Percentiles rank a stretch among this genome's conserved stretches.
Conservation (phyloP, 78 protist genomes). For the Protostelium mycophagum region DNA sequence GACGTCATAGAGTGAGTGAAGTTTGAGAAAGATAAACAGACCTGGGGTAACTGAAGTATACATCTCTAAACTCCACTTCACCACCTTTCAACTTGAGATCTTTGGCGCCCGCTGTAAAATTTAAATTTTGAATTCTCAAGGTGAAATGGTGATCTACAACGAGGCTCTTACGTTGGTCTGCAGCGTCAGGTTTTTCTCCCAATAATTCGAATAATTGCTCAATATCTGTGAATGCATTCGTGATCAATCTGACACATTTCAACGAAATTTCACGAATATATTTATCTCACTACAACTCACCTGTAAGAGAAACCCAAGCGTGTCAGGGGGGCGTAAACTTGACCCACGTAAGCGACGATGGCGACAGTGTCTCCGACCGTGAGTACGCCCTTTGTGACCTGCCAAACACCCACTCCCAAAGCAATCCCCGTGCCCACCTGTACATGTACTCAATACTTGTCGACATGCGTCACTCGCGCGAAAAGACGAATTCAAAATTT, state of each 20-base stretch:
- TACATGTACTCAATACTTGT: too few relatives aligned
- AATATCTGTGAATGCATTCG: slow-evolving; percentile 25
- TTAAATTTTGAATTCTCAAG: too few relatives aligned
- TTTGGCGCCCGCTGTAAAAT: not conserved
- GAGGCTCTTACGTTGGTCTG: not conserved
- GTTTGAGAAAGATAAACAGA: not conserved
- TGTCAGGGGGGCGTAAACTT: slow-evolving; percentile 71
- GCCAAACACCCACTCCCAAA: not conserved
- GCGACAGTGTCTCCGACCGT: slow-evolving; percentile 41
- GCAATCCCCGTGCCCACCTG: slow-evolving; percentile 9
- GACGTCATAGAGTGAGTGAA: too few relatives aligned
- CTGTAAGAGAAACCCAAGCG: slow-evolving; percentile 68
- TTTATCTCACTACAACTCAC: not conserved
- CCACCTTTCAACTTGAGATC: not conserved
- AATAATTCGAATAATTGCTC: slow-evolving; percentile 56
- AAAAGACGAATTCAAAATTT: too few relatives aligned
- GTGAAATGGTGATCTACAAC: not conserved
- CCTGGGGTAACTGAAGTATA: slow-evolving; percentile 6
- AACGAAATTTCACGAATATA: too few relatives aligned
- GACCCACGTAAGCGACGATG: slow-evolving; percentile 33
- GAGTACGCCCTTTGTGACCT: not conserved
- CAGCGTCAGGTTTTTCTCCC: slow-evolving; percentile 8
- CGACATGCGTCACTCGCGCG: too few relatives aligned
- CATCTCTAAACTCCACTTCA: slow-evolving; percentile 25
- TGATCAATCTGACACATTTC: slow-evolving; percentile 32